Evolutionary conservation across 108 stramenopile genomes (phyloP).

Genomic region (Skeletonema tropicum): DNA sequence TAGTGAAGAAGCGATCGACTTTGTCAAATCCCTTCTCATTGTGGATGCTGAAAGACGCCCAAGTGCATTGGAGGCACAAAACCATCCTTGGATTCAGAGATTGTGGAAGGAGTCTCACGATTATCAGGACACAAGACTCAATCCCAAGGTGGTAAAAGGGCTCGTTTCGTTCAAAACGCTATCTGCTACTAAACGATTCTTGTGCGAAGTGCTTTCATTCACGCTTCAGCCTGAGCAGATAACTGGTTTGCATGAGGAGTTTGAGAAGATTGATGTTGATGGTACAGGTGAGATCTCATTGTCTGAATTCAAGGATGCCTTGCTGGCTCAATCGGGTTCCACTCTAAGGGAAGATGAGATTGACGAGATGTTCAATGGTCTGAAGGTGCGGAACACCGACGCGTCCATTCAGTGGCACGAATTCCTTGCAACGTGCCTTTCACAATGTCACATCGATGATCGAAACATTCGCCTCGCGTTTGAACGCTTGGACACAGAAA

Average conservation of each 20-base stretch:
- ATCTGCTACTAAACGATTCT: constrained; percentile 63
- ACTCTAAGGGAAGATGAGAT: constrained; percentile 65
- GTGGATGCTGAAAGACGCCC: constrained; percentile 86
- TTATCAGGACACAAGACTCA: constrained; percentile 41
- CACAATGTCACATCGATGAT: constrained; percentile 71
- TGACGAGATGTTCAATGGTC: constrained; percentile 63
- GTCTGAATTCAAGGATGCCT: constrained; percentile 53
- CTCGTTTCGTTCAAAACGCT: constrained; percentile 67
- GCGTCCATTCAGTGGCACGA: constrained; percentile 76
- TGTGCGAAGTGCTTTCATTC: constrained; percentile 78
- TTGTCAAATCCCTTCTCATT: constrained; percentile 84
- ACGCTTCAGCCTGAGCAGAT: constrained; percentile 79
- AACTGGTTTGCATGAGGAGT: constrained; percentile 57
- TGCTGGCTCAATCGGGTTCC: constrained; percentile 51
- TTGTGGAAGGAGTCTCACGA: constrained; percentile 18
- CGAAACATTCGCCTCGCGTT: constrained; percentile 76
- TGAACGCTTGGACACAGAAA: constrained; percentile 69
- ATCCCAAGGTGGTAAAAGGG: constrained; percentile 52
- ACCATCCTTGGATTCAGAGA: constrained; percentile 78
- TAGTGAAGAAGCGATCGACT: constrained; percentile 80
- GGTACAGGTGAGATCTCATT: constrained; percentile 72
- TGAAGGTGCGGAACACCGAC: constrained; percentile 52
- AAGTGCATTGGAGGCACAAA: constrained; percentile 86
- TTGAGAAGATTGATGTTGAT: constrained; percentile 70
- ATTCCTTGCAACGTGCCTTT: constrained; percentile 76